phyloP scores from a whole-genome alignment of 1,284 basidiomycete genomes.

The Ganoderma resinaceum region DNA sequence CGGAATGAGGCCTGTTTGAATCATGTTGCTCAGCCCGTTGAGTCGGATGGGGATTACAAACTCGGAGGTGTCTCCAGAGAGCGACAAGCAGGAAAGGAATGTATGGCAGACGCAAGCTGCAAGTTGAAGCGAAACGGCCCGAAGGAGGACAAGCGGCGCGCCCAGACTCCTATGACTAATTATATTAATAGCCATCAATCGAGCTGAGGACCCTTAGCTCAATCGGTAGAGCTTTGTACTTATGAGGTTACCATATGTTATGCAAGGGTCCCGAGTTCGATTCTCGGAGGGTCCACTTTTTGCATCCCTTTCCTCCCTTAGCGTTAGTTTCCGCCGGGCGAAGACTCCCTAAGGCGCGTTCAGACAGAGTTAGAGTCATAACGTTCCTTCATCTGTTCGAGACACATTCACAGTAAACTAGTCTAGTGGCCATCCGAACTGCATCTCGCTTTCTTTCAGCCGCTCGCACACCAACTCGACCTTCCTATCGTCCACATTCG shows the following conservation, averaged over 20 bases:
- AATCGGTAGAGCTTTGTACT: slow-evolving; percentile 58
- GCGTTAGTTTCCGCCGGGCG: too few relatives aligned
- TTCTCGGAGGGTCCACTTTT: slow-evolving; percentile 53
- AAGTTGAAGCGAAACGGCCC: background rate
- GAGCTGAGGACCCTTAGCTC: slow-evolving; percentile 50
- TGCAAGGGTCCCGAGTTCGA: slow-evolving; percentile 58
- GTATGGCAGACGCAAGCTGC: background rate
- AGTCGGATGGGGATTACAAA: too few relatives aligned
- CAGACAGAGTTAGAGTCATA: too few relatives aligned
- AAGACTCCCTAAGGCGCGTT: too few relatives aligned
- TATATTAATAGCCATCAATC: background rate
- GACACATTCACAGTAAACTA: slow-evolving; percentile 4
- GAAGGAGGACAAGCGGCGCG: background rate
- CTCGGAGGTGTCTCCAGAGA: background rate
- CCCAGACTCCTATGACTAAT: background rate
- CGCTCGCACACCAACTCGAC: slow-evolving; percentile 66
- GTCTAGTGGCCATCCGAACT: slow-evolving; percentile 39
- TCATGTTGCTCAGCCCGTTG: slow-evolving; percentile 49
- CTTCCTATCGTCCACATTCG: slow-evolving; percentile 77
- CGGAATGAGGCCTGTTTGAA: slow-evolving; percentile 76
- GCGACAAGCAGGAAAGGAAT: background rate
- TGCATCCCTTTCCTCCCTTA: background rate
- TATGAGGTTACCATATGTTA: slow-evolving; percentile 48
- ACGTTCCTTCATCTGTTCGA: too few relatives aligned
- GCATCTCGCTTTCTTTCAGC: slow-evolving; percentile 46